phyloP scores from a whole-genome alignment of 345 rosid genomes.

The Syzygium aromaticum region DNA sequence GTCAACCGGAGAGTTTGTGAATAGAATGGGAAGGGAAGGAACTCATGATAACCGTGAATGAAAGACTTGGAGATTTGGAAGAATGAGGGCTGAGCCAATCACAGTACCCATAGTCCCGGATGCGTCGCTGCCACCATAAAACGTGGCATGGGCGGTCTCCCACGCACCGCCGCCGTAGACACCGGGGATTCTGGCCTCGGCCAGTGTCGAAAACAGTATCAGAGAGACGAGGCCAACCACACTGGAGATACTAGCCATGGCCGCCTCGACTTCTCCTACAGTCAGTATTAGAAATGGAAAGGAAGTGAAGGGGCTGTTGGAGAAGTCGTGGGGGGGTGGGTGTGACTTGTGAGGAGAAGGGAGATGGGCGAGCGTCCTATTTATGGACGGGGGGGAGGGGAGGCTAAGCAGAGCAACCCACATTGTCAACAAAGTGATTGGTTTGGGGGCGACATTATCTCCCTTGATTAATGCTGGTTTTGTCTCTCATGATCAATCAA shows the following conservation, averaged over 20 bases:
- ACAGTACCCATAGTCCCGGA: constrained; percentile 52
- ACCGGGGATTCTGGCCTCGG: constrained; percentile 14
- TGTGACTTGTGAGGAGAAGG: background rate
- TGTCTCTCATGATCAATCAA: background rate
- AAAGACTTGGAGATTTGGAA: background rate
- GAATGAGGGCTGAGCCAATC: background rate
- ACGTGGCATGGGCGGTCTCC: constrained; percentile 90
- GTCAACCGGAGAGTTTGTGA: background rate
- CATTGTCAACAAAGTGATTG: background rate
- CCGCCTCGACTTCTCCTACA: background rate
- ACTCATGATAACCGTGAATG: background rate
- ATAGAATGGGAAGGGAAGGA: background rate
- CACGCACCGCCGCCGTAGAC: constrained; percentile 32
- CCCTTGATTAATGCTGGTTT: constrained; percentile 2
- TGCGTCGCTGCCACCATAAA: constrained; percentile 85
- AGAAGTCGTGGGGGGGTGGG: background rate
- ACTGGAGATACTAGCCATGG: background rate
- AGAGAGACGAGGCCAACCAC: background rate
- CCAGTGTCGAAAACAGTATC: background rate
- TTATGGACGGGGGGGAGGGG: background rate
- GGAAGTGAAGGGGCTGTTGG: background rate
- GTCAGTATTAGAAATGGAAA: background rate
- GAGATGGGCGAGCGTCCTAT: background rate
- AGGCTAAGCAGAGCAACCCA: background rate
- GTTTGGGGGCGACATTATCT: background rate